Conservation (phyloP, 2,329 filamentous ascomycete species). For the Phaeosphaeriaceae sp. region DNA sequence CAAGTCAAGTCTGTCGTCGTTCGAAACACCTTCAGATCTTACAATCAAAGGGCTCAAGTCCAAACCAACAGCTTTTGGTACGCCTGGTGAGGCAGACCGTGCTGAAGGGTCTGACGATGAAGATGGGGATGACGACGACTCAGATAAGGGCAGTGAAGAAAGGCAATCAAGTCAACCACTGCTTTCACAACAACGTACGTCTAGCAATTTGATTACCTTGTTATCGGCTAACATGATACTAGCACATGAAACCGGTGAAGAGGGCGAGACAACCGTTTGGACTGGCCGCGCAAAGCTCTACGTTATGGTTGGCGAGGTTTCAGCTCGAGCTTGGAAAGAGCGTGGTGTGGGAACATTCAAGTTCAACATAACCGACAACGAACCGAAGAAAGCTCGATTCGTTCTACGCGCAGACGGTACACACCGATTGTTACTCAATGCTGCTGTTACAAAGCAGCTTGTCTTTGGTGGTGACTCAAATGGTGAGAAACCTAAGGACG, state of each 20-base stretch:
- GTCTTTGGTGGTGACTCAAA: conserved; percentile 73
- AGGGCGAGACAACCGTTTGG: conserved; percentile 77
- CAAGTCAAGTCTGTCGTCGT: conserved; percentile 64
- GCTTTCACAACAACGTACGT: conserved; percentile 69
- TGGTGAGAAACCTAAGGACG: conserved; percentile 70
- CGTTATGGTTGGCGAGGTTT: conserved; percentile 66
- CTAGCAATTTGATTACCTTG: neutral
- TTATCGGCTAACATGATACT: conserved; percentile 17
- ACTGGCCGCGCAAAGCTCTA: conserved; percentile 84
- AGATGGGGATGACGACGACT: conserved; percentile 55
- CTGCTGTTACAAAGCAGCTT: conserved; percentile 77
- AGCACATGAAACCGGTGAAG: conserved; percentile 84
- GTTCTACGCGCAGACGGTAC: conserved; percentile 93
- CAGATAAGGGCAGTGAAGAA: conserved; percentile 24
- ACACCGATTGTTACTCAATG: conserved; percentile 85
- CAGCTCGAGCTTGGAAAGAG: conserved; percentile 80
- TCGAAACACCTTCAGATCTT: conserved; percentile 67
- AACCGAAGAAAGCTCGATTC: conserved; percentile 67
- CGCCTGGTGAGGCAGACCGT: conserved; percentile 61
- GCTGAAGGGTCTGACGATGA: conserved; percentile 61
- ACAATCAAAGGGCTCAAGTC: conserved; percentile 57
- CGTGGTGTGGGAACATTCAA: conserved; percentile 83
- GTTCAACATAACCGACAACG: conserved; percentile 64
- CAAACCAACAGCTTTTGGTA: conserved; percentile 78
- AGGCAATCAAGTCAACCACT: conserved; percentile 50